phyloP scores from a whole-genome alignment of 1,284 basidiomycete genomes.

The Mycena sp. region DNA sequence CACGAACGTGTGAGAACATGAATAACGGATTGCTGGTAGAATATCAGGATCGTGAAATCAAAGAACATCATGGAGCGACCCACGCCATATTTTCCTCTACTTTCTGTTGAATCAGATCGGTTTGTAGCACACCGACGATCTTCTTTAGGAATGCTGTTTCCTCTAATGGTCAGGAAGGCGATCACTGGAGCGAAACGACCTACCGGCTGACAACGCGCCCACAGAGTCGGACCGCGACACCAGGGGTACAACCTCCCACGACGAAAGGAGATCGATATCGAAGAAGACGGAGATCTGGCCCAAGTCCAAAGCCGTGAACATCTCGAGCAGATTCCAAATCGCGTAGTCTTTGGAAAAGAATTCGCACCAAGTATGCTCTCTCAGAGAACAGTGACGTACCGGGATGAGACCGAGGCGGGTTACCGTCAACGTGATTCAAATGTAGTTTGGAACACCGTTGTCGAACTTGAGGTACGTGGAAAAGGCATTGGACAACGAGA shows the following conservation, averaged over 20 bases:
- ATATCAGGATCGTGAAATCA: background rate
- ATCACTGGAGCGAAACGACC: background rate
- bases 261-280: conserved; percentile 47
- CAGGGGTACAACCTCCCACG: conserved; percentile 41
- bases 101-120: conserved; percentile 42
- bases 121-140: conserved; percentile 43
- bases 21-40: conserved; percentile 25
- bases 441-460: conserved; percentile 58
- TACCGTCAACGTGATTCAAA: conserved; percentile 41
- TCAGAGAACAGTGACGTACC: conserved; percentile 40
- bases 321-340: conserved; percentile 65
- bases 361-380: background rate
- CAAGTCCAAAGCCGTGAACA: conserved; percentile 72
- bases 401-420: conserved; percentile 39
- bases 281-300: conserved; percentile 50
- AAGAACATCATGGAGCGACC: background rate
- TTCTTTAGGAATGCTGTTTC: conserved; percentile 43
- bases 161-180: background rate
- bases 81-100: conserved; percentile 36
- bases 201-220: conserved; percentile 45
- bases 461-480: conserved; percentile 74
- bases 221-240: conserved; percentile 34
- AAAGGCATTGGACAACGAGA: conserved; percentile 68
- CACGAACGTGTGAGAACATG: conserved; percentile 45
- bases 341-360: conserved; percentile 45